phyloP scores from a whole-genome alignment of 768 basidiomycete species.

The Russula emetica region DNA sequence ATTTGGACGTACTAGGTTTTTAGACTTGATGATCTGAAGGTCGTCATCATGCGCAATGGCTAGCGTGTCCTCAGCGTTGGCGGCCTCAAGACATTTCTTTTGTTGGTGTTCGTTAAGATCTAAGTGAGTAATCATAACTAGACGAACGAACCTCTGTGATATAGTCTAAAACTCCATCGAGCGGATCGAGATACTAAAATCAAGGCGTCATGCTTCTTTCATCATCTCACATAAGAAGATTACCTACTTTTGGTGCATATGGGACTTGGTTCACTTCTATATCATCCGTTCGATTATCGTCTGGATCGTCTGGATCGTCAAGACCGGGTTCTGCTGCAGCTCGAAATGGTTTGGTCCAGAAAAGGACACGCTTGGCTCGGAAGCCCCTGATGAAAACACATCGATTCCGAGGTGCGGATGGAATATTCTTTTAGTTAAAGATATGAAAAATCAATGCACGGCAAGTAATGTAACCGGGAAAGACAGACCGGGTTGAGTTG shows the following conservation, averaged over 20 bases:
- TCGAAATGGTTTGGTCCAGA: neutral
- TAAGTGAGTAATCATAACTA: neutral
- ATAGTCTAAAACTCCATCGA: constrained; percentile 16
- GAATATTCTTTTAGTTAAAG: too few species aligned
- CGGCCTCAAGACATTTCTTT: constrained; percentile 12
- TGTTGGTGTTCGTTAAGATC: neutral
- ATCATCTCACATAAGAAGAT: neutral
- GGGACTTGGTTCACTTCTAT: neutral
- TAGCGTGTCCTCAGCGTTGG: neutral
- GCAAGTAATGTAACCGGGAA: neutral
- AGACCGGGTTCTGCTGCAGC: constrained; percentile 9
- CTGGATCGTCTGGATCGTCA: neutral
- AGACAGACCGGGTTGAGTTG: neutral
- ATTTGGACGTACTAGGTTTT: constrained; percentile 8
- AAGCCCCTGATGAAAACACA: constrained; percentile 20
- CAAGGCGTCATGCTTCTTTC: neutral
- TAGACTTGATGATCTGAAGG: constrained; percentile 10
- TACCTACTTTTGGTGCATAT: neutral
- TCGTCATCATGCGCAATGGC: constrained; percentile 18
- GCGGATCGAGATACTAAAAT: constrained; percentile 14
- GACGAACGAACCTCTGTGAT: neutral
- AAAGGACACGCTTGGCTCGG: constrained; percentile 13
- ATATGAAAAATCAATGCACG: neutral
- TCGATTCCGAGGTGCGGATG: neutral
- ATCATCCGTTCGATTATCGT: neutral